Percentiles rank a stretch among this genome's conserved stretches.
These are phyloP conservation scores for Litsea cubeba DNA, from an alignment of 164 flowering plant species.

Conservation along the genomic window DNA sequence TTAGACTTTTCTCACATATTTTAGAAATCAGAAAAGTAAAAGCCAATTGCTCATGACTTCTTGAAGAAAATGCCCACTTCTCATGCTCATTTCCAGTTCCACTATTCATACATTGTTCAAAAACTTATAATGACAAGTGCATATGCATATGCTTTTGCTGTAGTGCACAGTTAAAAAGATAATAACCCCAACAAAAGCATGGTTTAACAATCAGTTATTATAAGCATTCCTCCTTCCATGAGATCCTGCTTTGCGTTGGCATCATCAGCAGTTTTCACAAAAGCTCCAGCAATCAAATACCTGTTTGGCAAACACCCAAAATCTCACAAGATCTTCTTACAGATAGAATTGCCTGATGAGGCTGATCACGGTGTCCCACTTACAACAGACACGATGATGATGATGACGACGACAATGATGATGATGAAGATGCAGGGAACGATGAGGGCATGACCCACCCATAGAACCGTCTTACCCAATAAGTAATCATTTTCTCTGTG, in stretches of 20 bases:
- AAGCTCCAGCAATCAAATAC: neutral
- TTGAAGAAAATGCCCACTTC: neutral
- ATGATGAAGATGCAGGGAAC: neutral
- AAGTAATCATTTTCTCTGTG: neutral
- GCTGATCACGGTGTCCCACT: neutral
- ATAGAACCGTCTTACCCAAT: neutral
- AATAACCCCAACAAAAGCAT: no score
- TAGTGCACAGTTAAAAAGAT: neutral
- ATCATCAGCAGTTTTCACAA: neutral
- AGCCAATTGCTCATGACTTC: neutral
- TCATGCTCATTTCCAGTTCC: neutral
- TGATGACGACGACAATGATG: no score
- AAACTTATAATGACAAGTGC: neutral
- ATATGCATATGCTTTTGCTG: neutral
- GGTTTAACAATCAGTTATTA: neutral
- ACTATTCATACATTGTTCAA: neutral
- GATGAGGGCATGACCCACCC: neutral
- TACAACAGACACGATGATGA: no score
- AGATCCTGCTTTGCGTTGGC: neutral
- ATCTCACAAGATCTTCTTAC: constrained; percentile 1
- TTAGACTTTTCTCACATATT: constrained; percentile 1
- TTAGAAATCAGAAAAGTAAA: neutral
- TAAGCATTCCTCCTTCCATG: neutral
- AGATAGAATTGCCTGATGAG: neutral
- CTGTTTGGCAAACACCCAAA: neutral